A percentile compares a stretch with the other conserved stretches of the same genome.
Evolutionary conservation across 176 grass and related monocot genomes (phyloP).

Genomic region (Tillandsia leiboldiana): DNA sequence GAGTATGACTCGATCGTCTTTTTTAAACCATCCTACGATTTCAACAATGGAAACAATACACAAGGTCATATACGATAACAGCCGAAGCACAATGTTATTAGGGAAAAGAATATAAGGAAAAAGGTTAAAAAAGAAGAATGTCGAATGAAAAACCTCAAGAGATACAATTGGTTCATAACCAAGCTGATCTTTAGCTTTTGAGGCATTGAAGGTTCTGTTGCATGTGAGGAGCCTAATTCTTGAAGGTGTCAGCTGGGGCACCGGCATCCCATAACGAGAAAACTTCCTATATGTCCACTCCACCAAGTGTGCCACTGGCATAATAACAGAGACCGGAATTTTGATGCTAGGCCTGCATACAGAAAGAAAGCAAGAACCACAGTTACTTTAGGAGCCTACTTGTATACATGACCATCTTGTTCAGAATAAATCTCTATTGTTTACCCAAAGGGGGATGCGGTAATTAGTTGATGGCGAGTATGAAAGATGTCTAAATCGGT

Average conservation of each 20-base stretch:
- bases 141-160: conserved; percentile 48
- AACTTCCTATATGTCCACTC: conserved; percentile 79
- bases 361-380: conserved; percentile 7
- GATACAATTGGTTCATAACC: conserved; percentile 88
- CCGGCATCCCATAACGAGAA: conserved; percentile 75
- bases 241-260: conserved; percentile 96
- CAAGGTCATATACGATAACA: background rate
- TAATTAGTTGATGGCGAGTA: too few relatives aligned
- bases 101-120: conserved; percentile 4
- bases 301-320: conserved; percentile 86
- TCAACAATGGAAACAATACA: conserved; percentile 5
- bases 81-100: background rate
- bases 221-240: conserved; percentile 87
- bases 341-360: conserved; percentile 73
- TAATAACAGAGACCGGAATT: conserved; percentile 82
- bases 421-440: too few relatives aligned
- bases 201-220: conserved; percentile 78
- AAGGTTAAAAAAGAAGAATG: conserved; percentile 11
- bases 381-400: background rate
- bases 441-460: too few relatives aligned
- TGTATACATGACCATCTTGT: too few relatives aligned
- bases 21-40: conserved; percentile 76
- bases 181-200: conserved; percentile 90
- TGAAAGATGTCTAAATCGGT: too few relatives aligned
- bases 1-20: conserved; percentile 78